Base-by-base conservation (phyloP, 2,329 filamentous ascomycete genomes). In the Colletotrichum tamarilloi region DNA sequence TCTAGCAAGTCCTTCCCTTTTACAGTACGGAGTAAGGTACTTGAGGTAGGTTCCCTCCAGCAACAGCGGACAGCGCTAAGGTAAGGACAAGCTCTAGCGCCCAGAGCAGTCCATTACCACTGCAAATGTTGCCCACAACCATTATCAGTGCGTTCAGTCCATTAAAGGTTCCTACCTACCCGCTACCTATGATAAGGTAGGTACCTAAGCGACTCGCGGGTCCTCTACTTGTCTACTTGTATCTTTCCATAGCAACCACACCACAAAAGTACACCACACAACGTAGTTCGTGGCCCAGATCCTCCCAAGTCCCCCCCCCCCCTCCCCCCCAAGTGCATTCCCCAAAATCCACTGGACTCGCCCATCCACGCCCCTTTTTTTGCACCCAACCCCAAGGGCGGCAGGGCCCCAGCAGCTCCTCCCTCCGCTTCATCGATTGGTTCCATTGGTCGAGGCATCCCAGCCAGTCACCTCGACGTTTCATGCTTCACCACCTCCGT, bases 401-500 rank as follows among this genome's bases (percentile, higher is more conserved):
- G 14, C 68, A 60, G 38, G 38, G 38, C 38, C 38, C 38, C 68
- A 60, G 26, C 57, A 28, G 28, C 68, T 62, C 55, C 46, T 49
- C 57, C 35, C 53, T 28, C 49, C 68, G 55, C 35, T 53, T 14
- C 60, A 16, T 49, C 72, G 52, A 77, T 78, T 78, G 77, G 76
- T 68, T 56, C 72, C 58, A 77, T 78, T 78, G 77, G 76, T 68
- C 58, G 67, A 64, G 28, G 52, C 57, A 76, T 70, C 76, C 76
- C 73, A 76, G 76, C 70, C 74, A 67, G 57, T 67, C 74, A 73
- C 76, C 75, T 75, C 76, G 67, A 77, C 78, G 79, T 80, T 81
- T 81, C 79, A 81, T 75, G 74, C 77, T 68, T 76, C 74, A 77
- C 75, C 73, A 76, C 74, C 68, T 63, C 74, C 76, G 79, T 80